A percentile compares a stretch with the other conserved stretches of the same genome.
Evolutionary conservation across 2,329 filamentous ascomycete species (phyloP).

Genomic region (Talaromyces rugulosus): DNA sequence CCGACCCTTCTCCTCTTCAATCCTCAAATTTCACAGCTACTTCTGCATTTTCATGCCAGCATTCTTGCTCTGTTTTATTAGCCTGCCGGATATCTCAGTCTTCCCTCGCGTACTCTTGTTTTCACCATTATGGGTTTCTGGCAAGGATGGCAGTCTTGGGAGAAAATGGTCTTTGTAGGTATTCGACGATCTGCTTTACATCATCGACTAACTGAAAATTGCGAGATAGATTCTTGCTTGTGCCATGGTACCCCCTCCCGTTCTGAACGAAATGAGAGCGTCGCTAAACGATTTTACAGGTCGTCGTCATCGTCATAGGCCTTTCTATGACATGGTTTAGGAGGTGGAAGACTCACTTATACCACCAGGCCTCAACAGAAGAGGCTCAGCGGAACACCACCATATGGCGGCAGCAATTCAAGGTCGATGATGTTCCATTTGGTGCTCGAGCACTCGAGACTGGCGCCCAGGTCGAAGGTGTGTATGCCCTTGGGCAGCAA

Average conservation of each 20-base stretch:
- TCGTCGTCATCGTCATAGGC: slow-evolving; percentile 64
- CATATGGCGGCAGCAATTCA: slow-evolving; percentile 51
- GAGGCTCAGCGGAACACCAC: slow-evolving; percentile 48
- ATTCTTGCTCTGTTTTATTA: not conserved
- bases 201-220: slow-evolving; percentile 14
- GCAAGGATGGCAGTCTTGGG: slow-evolving; percentile 71
- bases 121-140: slow-evolving; percentile 52
- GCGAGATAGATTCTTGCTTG: slow-evolving; percentile 63
- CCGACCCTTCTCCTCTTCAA: not conserved
- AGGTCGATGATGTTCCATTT: slow-evolving; percentile 68
- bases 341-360: slow-evolving; percentile 57
- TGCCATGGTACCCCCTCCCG: slow-evolving; percentile 54
- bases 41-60: not conserved
- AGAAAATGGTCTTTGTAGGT: slow-evolving; percentile 84
- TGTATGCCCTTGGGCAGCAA: slow-evolving; percentile 63
- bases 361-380: slow-evolving; percentile 64
- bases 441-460: slow-evolving; percentile 80
- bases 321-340: slow-evolving; percentile 57
- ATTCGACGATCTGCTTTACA: not conserved
- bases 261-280: slow-evolving; percentile 1
- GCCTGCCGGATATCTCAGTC: not conserved
- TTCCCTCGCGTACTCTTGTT: not conserved
- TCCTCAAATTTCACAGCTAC: not conserved
- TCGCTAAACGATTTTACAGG: slow-evolving; percentile 27
- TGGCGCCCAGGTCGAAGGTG: slow-evolving; percentile 78